These are phyloP conservation scores for Phytophthora boehmeriae DNA, from an alignment of 352 stramenopile species.

Conservation along the genomic window DNA sequence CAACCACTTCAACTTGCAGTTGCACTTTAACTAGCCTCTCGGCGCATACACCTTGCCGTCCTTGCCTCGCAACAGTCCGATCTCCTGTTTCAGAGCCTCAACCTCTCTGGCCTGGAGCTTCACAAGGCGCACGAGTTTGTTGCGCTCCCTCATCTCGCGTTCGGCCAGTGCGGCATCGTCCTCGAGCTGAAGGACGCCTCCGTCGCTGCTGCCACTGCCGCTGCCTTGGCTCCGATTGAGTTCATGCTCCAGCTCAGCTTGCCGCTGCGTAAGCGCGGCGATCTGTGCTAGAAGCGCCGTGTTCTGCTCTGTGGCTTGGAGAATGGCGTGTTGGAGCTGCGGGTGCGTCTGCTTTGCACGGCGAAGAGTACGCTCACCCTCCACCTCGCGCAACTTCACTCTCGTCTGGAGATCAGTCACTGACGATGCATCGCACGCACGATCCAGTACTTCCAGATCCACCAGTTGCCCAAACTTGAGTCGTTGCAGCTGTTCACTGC, in stretches of 20 bases:
- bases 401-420: constrained; percentile 76
- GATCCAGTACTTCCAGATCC: constrained; percentile 91
- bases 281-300: constrained; percentile 83
- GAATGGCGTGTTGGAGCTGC: constrained; percentile 71
- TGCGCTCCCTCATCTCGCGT: constrained; percentile 87
- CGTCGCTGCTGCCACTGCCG: constrained; percentile 37
- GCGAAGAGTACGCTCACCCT: constrained; percentile 59
- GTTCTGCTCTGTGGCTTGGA: constrained; percentile 86
- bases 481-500: constrained; percentile 80
- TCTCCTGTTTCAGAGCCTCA: constrained; percentile 91
- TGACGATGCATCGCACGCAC: constrained; percentile 74
- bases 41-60: constrained; percentile 79
- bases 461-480: constrained; percentile 85
- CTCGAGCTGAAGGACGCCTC: constrained; percentile 42
- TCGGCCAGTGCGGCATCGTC: constrained; percentile 54
- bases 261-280: constrained; percentile 72
- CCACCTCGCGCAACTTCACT: constrained; percentile 75
- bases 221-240: constrained; percentile 66
- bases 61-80: constrained; percentile 84
- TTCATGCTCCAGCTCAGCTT: constrained; percentile 86
- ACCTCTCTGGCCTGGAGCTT: constrained; percentile 92
- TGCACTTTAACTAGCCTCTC: constrained; percentile 37
- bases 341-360: constrained; percentile 57
- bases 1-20: constrained; percentile 58
- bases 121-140: constrained; percentile 89